phyloP scores from a whole-genome alignment of 1,139 yeast genomes.

The Candida sp. region DNA sequence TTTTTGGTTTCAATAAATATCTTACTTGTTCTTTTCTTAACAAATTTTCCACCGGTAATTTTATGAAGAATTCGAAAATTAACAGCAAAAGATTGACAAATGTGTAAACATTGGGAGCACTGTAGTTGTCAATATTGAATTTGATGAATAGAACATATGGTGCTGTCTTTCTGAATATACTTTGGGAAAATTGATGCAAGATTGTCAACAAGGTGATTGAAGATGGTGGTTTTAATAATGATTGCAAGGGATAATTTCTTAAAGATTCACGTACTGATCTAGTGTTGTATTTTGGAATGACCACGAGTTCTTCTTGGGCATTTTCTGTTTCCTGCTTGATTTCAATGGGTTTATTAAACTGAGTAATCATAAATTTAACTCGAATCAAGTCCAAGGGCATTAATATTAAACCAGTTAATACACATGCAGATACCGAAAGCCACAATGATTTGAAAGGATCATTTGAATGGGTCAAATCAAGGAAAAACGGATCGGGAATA shows the following conservation, averaged over 20 bases:
- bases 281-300: conserved; percentile 13
- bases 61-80: conserved; percentile 64
- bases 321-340: conserved; percentile 7
- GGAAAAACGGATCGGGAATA: conserved; percentile 88
- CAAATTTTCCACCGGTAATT: conserved; percentile 84
- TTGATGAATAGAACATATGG: conserved; percentile 67
- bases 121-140: conserved; percentile 67
- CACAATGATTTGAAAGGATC: conserved; percentile 68
- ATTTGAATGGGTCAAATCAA: conserved; percentile 79
- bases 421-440: conserved; percentile 68
- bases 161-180: conserved; percentile 64
- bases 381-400: conserved; percentile 83
- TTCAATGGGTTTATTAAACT: conserved; percentile 22
- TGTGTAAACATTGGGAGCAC: conserved; percentile 59
- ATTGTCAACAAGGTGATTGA: conserved; percentile 50
- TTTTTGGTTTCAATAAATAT: conserved; percentile 47
- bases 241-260: conserved; percentile 32
- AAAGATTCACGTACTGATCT: conserved; percentile 39
- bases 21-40: conserved; percentile 79
- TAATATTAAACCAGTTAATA: conserved; percentile 70
- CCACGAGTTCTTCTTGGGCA: conserved; percentile 5
- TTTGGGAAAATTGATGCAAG: conserved; percentile 59
- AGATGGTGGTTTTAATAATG: conserved; percentile 55
- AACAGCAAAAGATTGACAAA: conserved; percentile 54
- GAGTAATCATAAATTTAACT: conserved; percentile 71